phyloP scores from a whole-genome alignment of 768 basidiomycete species.

The Agaricus bisporus region DNA sequence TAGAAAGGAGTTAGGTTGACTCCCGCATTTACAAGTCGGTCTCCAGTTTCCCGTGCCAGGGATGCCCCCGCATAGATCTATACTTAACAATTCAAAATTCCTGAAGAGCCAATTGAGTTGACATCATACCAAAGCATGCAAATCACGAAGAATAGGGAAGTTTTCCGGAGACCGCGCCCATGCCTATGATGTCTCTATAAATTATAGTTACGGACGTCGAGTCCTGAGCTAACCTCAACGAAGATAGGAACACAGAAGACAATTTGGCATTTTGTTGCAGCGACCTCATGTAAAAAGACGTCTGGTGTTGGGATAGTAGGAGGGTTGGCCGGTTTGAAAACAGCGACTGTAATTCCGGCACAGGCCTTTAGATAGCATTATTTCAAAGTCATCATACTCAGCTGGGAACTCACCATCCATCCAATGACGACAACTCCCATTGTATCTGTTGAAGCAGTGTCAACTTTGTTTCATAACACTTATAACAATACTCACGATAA shows the following conservation, averaged over 20 bases:
- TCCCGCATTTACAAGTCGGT: conserved; percentile 14
- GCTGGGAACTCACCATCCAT: conserved; percentile 7
- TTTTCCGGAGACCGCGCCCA: conserved; percentile 15
- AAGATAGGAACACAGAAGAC: conserved; percentile 14
- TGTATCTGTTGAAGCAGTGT: conserved; percentile 6
- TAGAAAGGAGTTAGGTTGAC: conserved; percentile 23
- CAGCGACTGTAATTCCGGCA: conserved; percentile 13
- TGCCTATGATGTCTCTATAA: conserved; percentile 8
- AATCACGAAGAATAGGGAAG: conserved; percentile 10
- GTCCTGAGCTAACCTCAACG: conserved; percentile 15
- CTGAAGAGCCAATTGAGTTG: not conserved
- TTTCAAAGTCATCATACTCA: not conserved
- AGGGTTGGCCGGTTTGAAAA: conserved; percentile 16
- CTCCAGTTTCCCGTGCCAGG: conserved; percentile 19
- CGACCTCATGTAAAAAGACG: conserved; percentile 6
- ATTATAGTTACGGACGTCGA: not conserved
- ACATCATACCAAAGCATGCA: conserved; percentile 14
- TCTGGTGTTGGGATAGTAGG: conserved; percentile 16
- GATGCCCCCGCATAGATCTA: conserved; percentile 19
- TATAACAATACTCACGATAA: conserved; percentile 12
- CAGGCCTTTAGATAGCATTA: not conserved
- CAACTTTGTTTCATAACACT: not conserved
- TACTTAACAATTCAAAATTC: not conserved
- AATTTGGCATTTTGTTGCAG: conserved; percentile 4
- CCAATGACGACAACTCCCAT: conserved; percentile 14